A percentile compares a stretch with the other conserved stretches of the same genome.
Conservation (phyloP, 2,329 filamentous ascomycete species). For the Bipolaris cookei region DNA sequence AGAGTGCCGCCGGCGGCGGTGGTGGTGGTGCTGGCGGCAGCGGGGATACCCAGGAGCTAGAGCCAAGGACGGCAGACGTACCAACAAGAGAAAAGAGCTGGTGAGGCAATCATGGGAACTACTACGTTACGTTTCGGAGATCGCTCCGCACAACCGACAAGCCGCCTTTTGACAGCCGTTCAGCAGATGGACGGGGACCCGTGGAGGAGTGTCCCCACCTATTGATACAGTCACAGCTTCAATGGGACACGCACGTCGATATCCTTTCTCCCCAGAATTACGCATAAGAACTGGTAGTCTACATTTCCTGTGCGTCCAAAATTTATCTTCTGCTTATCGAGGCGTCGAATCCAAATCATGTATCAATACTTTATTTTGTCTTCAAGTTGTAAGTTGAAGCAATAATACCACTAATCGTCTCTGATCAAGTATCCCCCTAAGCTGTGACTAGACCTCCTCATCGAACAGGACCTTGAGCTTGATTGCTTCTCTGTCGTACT, state of each 20-base stretch:
- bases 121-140: neutral
- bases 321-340: no score
- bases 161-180: neutral
- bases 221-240: neutral
- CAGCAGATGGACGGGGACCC: neutral
- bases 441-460: constrained; percentile 10
- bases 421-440: constrained; percentile 1
- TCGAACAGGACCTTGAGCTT: constrained; percentile 6
- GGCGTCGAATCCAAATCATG: neutral
- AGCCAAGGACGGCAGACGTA: neutral
- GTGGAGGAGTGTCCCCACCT: neutral
- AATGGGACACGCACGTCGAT: neutral
- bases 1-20: neutral
- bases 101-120: neutral
- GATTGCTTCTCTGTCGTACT: constrained; percentile 10
- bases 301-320: neutral
- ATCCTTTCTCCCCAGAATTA: neutral
- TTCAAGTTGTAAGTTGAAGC: neutral
- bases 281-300: neutral
- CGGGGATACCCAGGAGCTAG: neutral
- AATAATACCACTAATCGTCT: neutral
- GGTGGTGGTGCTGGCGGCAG: neutral
- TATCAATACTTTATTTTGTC: neutral
- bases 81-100: neutral
- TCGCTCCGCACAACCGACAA: neutral